phyloP scores from a whole-genome alignment of 2,329 filamentous ascomycete genomes.

The Colletotrichum sp. region DNA sequence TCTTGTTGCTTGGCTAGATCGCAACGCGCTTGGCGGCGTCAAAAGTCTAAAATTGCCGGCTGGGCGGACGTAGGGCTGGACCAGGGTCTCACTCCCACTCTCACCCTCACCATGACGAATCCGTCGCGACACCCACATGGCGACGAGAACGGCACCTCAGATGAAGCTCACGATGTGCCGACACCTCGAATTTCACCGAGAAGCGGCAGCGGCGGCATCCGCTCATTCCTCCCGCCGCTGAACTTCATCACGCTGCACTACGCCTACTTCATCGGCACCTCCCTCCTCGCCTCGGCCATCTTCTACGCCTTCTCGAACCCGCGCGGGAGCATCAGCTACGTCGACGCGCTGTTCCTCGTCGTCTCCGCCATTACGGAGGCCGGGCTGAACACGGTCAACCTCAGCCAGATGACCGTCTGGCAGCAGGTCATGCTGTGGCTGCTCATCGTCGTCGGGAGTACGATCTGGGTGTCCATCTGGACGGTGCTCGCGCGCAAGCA shows the following conservation, averaged over 20 bases:
- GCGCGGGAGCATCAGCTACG: conserved; percentile 58
- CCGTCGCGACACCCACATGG: neutral
- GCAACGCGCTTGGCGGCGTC: neutral
- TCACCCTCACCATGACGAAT: neutral
- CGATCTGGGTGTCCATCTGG: conserved; percentile 70
- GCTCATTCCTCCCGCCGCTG: conserved; percentile 39
- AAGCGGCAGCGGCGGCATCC: neutral
- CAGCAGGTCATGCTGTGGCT: conserved; percentile 71
- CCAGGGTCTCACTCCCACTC: neutral
- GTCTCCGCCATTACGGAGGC: conserved; percentile 71
- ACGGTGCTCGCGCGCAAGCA: conserved; percentile 65
- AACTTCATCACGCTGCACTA: conserved; percentile 73
- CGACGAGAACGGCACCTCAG: neutral
- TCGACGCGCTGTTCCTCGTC: conserved; percentile 70
- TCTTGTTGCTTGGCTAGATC: neutral
- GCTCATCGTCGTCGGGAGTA: conserved; percentile 69
- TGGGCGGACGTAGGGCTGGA: neutral
- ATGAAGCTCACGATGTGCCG: neutral
- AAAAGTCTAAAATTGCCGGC: neutral
- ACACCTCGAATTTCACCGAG: neutral
- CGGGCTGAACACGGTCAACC: conserved; percentile 71
- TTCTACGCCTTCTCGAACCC: conserved; percentile 65
- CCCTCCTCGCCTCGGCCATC: conserved; percentile 61
- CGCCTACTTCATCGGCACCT: conserved; percentile 65
- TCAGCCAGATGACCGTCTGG: conserved; percentile 68